Percentiles rank a stretch among this genome's conserved stretches.
Conservation (phyloP, 1,284 basidiomycete genomes). For the Puccinia polysora region DNA sequence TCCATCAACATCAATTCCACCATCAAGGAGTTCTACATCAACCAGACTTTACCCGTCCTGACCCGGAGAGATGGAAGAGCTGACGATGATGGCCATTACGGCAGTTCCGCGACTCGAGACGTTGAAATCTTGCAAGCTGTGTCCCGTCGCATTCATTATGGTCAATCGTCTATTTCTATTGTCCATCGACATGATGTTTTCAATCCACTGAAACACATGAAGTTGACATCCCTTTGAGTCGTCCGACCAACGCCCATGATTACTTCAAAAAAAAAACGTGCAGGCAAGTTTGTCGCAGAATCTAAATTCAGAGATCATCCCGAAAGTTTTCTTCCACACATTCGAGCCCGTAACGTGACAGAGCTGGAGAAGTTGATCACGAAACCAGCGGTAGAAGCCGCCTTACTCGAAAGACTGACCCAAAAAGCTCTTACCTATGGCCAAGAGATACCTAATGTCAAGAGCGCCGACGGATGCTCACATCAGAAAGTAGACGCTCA, state of each 20-base stretch:
- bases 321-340: conserved; percentile 82
- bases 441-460: conserved; percentile 64
- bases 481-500: conserved; percentile 79
- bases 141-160: conserved; percentile 93
- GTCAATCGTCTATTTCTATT: conserved; percentile 55
- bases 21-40: conserved; percentile 83
- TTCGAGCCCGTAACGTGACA: conserved; percentile 67
- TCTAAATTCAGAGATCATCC: conserved; percentile 85
- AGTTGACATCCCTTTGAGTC: too few species aligned
- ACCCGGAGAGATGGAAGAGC: conserved; percentile 65
- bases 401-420: conserved; percentile 74
- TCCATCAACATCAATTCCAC: conserved; percentile 83
- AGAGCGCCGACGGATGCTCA: too few species aligned
- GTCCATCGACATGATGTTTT: background rate
- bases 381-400: conserved; percentile 88
- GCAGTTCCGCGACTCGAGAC: conserved; percentile 86
- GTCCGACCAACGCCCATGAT: background rate
- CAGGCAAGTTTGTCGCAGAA: conserved; percentile 98
- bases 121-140: conserved; percentile 90
- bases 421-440: conserved; percentile 93
- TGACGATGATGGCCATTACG: conserved; percentile 95
- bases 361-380: conserved; percentile 82
- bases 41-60: conserved; percentile 74
- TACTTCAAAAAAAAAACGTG: background rate
- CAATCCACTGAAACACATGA: background rate